Base-by-base conservation (phyloP, 1,139 yeast species). In the Debaryomyces nepalensis region DNA sequence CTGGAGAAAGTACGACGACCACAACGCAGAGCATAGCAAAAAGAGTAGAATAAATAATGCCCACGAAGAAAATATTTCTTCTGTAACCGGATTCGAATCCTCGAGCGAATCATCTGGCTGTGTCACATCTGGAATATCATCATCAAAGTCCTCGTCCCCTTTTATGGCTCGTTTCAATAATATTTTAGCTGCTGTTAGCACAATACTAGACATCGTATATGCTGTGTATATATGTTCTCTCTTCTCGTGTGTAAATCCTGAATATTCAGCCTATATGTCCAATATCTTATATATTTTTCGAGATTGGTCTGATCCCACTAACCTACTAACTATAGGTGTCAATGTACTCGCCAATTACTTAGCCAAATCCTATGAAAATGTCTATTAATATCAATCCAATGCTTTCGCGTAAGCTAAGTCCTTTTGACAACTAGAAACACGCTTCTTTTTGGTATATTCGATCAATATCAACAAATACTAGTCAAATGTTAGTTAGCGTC, bases 61-160 rank as follows among this genome's bases (percentile, higher is more conserved):
- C 99, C 99, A 95, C 0, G 97, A 88, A 7, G 96, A 86, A 62
- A 90, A 93, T 55, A 93, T 90, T 63, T 93, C 99, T 55, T 93
- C 97, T 2, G 95, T 84, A n/a, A 90, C 87, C 0, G 98, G 97
- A 57, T 88, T 89, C n/a, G 84, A 75, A 24, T 79, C 83, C 11
- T 81, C 82, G 33, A 65, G 53, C 16, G 63, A 82, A 38, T 79
- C 84, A 44, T 79, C 87, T 0, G 86, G 76, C 35, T 73, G 52
- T 11, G 78, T 64, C 19, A 69, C 56, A 39, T 75, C 83, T 4
- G 83, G 81, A 4, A 67, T 55, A 37, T 73, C 78, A 32, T 72
- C 78, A 19, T 68, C 69, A 56, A 39, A 30, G 16, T 64, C 66
- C n/a, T 55, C 52, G 29, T 54, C 63, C 26, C 52, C 53, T 14